Evolutionary conservation across 257 asterid species (phyloP).

Genomic region (Cruciata laevipes): DNA sequence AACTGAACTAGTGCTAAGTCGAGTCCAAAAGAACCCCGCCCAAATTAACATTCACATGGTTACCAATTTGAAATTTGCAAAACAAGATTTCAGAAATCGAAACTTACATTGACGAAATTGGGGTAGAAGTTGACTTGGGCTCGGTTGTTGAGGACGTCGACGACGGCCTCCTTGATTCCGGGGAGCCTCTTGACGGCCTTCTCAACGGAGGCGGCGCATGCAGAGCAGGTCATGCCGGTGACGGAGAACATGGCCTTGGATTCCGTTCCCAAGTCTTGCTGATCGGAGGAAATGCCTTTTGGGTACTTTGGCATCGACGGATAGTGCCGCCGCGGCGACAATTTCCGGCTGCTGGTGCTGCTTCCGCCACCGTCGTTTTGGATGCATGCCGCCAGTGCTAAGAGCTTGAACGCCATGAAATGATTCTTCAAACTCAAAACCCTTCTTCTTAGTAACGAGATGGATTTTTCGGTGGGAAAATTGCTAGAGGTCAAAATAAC

Average conservation of each 20-base stretch:
- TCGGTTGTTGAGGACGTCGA: slow-evolving; percentile 62
- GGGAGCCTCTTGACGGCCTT: slow-evolving; percentile 79
- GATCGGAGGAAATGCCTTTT: slow-evolving; percentile 26
- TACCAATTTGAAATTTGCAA: too few relatives aligned
- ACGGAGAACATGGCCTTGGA: slow-evolving; percentile 54
- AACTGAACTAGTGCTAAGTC: too few relatives aligned
- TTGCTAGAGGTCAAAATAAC: too few relatives aligned
- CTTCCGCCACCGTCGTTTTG: slow-evolving; percentile 12
- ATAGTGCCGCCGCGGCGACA: slow-evolving; percentile 30
- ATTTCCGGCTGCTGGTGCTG: slow-evolving; percentile 2
- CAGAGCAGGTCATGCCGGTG: slow-evolving; percentile 82
- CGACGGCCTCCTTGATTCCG: slow-evolving; percentile 72
- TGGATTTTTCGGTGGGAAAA: too few relatives aligned
- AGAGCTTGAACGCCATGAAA: slow-evolving; percentile 23
- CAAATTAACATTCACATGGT: too few relatives aligned
- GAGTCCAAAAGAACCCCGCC: too few relatives aligned
- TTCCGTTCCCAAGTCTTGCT: slow-evolving; percentile 42
- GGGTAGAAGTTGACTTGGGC: slow-evolving; percentile 65
- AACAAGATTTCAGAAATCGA: neutral
- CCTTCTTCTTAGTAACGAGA: neutral
- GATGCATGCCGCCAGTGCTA: slow-evolving; percentile 32
- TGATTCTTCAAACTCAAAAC: neutral
- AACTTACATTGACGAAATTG: slow-evolving; percentile 49
- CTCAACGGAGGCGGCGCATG: slow-evolving; percentile 84
- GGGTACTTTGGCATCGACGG: slow-evolving; percentile 38